Evolutionary conservation across 1,139 yeast genomes (phyloP), one percentile per base, ranked within the genome.

Genomic region (Candida sanyaensis): DNA sequence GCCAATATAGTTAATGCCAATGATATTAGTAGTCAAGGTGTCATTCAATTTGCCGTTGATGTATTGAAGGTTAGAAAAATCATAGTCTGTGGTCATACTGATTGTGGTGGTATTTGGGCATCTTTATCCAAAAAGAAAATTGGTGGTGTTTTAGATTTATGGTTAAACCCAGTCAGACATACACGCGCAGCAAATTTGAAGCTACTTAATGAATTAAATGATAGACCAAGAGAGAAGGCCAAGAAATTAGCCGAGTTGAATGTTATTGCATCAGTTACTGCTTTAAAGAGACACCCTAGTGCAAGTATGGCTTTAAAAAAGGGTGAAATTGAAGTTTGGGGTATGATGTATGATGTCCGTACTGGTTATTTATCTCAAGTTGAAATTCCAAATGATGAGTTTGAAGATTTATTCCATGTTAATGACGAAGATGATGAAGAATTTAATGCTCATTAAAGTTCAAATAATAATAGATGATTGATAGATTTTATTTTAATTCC

Each of bases 31-130:
- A 78, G 88, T 30, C 85, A 84, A 64, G 88, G 96, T 1, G 93
- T 91, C 2, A 75, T 93, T 40, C 97, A 93, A 65, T 90, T 91
- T 61, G 97, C 97, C 2, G 83, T 93, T 53, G 93, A 90, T 59
- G 92, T 87, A 17, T 76, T 93, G 54, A 86, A 88, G 62, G 96
- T 95, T 33, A 79, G 78, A 56, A 90, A 88, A 61, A 84, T 93
- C 50, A 79, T 93, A 49, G 89, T 93, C 8, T 91, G 97, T 68
- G 99, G 99, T n/a, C 99, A 93, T 71, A 88, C 96, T 32, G 96
- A 91, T 68, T 93, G 99, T 74, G 98, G 98, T 44, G 99, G 98
- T 30, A 83, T 91, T 50, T 86, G 92, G 85, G 93, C 97, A 24
- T 86, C 96, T 13, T 70, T 93, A 50, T 78, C 86, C 5, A 78